Evolutionary conservation across 108 stramenopile species (phyloP).

Genomic region (Cyclotella sp.): DNA sequence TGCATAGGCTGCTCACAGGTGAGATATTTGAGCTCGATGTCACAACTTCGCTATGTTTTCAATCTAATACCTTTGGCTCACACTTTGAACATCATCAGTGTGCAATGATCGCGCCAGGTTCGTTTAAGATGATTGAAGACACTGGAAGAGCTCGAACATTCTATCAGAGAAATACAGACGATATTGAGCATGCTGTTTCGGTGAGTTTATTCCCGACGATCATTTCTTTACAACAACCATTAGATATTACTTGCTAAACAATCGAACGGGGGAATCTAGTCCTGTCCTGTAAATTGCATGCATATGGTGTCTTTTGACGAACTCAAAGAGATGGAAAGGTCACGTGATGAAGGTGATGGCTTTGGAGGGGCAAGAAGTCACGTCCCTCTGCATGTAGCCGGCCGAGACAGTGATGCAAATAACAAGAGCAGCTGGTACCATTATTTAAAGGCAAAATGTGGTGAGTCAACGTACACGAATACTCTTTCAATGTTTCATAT

Average conservation of each 20-base stretch:
- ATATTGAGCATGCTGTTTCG: conserved; percentile 65
- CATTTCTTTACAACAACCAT: neutral
- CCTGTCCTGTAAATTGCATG: conserved; percentile 88
- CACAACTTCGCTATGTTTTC: neutral
- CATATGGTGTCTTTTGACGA: conserved; percentile 73
- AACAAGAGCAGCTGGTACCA: conserved; percentile 78
- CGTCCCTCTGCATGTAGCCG: conserved; percentile 73
- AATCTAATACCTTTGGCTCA: neutral
- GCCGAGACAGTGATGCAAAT: conserved; percentile 77
- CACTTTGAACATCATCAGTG: conserved; percentile 41
- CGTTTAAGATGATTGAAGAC: conserved; percentile 75
- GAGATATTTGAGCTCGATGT: neutral
- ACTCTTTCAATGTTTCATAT: neutral
- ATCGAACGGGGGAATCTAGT: neutral
- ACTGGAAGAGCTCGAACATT: conserved; percentile 81
- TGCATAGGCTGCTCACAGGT: conserved; percentile 84
- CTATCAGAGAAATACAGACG: conserved; percentile 59
- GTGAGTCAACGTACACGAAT: conserved; percentile 20
- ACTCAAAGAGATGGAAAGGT: conserved; percentile 71
- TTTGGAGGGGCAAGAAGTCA: conserved; percentile 51
- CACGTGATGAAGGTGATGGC: conserved; percentile 70
- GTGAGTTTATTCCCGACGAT: conserved; percentile 6
- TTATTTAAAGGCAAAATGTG: conserved; percentile 71
- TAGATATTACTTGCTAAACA: neutral
- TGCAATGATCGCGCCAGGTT: conserved; percentile 65